Evolutionary conservation across 2,329 filamentous ascomycete species (phyloP).

Genomic region (Aureobasidium subglaciale): DNA sequence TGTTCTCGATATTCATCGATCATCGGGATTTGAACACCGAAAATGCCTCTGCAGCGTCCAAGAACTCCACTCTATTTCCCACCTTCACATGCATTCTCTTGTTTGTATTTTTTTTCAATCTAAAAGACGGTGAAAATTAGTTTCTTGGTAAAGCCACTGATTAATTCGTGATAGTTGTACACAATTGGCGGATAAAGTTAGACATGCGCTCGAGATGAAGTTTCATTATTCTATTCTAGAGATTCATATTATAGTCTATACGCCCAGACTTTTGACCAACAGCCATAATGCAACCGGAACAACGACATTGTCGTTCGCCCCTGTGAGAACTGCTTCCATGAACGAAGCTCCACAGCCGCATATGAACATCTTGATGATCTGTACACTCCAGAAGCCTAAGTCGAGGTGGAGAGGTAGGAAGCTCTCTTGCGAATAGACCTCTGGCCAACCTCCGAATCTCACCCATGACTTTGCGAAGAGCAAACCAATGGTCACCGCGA

Average conservation of each 20-base stretch:
- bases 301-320: conserved; percentile 96
- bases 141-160: neutral
- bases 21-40: neutral
- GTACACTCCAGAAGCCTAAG: conserved; percentile 22
- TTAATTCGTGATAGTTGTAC: no score
- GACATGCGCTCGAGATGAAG: no score
- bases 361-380: conserved; percentile 54
- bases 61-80: neutral
- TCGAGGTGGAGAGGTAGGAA: neutral
- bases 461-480: conserved; percentile 67
- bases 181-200: no score
- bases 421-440: conserved; percentile 21
- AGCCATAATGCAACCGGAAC: conserved; percentile 91
- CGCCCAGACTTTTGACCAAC: conserved; percentile 35
- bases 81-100: neutral
- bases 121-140: neutral
- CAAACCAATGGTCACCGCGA: conserved; percentile 70
- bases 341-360: conserved; percentile 78
- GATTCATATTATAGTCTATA: no score
- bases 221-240: no score
- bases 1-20: neutral
- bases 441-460: conserved; percentile 62
- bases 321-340: conserved; percentile 90
- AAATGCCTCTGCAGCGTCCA: neutral
- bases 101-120: neutral